Evolutionary conservation across 75 land plant species (phyloP), one percentile per base, ranked within the genome.

Genomic region (Azolla pinnata): DNA sequence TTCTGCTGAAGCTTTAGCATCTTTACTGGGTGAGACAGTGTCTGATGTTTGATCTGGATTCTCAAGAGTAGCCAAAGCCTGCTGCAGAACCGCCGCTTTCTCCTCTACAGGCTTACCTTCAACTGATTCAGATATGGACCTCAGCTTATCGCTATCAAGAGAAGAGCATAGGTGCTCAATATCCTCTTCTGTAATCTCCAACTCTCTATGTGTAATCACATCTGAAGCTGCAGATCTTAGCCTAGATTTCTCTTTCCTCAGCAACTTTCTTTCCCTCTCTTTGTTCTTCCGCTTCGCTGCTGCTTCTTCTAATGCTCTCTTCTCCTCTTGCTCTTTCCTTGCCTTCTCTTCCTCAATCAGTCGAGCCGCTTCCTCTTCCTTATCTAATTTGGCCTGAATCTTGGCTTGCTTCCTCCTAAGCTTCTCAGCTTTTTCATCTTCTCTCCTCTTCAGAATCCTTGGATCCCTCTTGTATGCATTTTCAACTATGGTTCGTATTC

Each of bases 391-490:
- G 7, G 95, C 95, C 62, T 71, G 64, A 49, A 42, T 24, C 68
- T 83, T 92, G 1, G 87, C 95, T 44, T 88, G 79, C 67, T 83
- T 92, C 70, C 75, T 92, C 63, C 73, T 79, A 56, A 71, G 62
- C 53, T 92, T 92, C 59, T 87, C 97, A 33, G 89, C 86, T 59
- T 88, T 88, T 69, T 78, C 82, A 30, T 85, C 83, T 61, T 92
- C 96, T 54, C 82, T 88, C 59, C 96, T 80, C 48, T 75, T 76
- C 5, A 70, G 53, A 24, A 88, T 88, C 62, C 96, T 76, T 1
- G 95, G 97, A 35, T 88, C 96, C 61, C 63, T 66, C 75, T 84
- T 84, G 58, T 84, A 92, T 1, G 97, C 95, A 85, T 85, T 84
- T 50, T 88, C 97, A 24, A 87, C 83, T 52, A 92, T 74, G 5